Percentiles rank a stretch among this genome's conserved stretches.
phyloP scores from a whole-genome alignment of 805 yeast species.

The Priceomyces haplophilus region DNA sequence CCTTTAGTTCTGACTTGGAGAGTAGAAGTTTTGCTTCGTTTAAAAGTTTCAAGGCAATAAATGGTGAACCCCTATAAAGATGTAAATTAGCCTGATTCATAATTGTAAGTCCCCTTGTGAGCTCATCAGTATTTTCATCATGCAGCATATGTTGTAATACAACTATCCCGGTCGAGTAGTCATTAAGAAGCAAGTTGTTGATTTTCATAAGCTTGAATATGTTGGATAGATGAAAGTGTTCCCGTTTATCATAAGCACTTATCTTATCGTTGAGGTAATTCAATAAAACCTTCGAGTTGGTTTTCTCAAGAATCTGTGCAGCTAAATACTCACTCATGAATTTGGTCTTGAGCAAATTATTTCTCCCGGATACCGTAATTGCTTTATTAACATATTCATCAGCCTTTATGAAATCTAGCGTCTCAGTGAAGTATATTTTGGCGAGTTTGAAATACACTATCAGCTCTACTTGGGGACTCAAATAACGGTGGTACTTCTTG shows the following conservation, averaged over 20 bases:
- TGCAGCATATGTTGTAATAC: conserved; percentile 13
- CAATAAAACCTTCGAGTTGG: conserved; percentile 22
- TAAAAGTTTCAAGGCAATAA: conserved; percentile 14
- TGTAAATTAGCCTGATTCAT: conserved; percentile 28
- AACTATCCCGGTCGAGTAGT: conserved; percentile 22
- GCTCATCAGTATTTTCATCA: conserved; percentile 11
- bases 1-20: conserved; percentile 1
- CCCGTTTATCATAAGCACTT: conserved; percentile 13
- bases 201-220: conserved; percentile 31
- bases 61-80: conserved; percentile 27
- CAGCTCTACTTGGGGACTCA: conserved; percentile 33
- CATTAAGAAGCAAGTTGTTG: conserved; percentile 26
- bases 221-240: conserved; percentile 16
- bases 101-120: conserved; percentile 20
- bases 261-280: conserved; percentile 28
- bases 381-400: conserved; percentile 35
- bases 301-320: conserved; percentile 32
- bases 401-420: conserved; percentile 39
- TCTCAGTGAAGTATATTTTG: conserved; percentile 37
- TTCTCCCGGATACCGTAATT: conserved; percentile 25
- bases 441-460: conserved; percentile 35
- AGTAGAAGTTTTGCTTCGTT: conserved; percentile 13
- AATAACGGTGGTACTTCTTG: conserved; percentile 21
- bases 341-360: conserved; percentile 18
- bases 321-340: conserved; percentile 35